These are phyloP conservation scores for Lachnellula suecica DNA, from an alignment of 2,329 filamentous ascomycete genomes.

Conservation along the genomic window DNA sequence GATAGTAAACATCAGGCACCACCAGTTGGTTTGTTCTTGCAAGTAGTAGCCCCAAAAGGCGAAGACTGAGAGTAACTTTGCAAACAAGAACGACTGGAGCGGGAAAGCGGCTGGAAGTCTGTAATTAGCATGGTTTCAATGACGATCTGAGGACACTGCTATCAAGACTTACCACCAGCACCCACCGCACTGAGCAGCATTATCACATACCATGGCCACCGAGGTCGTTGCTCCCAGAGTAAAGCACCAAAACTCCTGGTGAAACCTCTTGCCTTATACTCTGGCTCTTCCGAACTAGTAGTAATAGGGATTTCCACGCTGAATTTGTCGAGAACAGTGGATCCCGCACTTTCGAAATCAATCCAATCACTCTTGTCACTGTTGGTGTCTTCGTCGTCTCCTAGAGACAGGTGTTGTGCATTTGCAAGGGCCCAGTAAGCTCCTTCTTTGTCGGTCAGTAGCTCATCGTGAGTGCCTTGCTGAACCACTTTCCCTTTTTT, in stretches of 20 bases:
- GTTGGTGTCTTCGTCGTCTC: neutral
- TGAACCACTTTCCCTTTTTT: constrained; percentile 71
- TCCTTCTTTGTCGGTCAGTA: constrained; percentile 57
- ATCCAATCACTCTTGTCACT: neutral
- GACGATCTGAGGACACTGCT: constrained; percentile 7
- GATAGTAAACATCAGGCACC: constrained; percentile 48
- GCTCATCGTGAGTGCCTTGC: constrained; percentile 70
- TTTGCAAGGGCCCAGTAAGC: constrained; percentile 68
- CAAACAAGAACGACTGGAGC: constrained; percentile 31
- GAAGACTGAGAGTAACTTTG: constrained; percentile 32
- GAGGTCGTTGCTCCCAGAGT: constrained; percentile 52
- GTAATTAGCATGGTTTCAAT: constrained; percentile 30
- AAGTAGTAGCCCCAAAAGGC: constrained; percentile 21
- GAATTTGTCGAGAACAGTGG: constrained; percentile 6
- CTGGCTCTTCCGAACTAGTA: neutral
- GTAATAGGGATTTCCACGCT: constrained; percentile 3
- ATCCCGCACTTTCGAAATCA: constrained; percentile 7
- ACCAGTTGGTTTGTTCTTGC: constrained; percentile 39
- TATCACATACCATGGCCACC: constrained; percentile 49
- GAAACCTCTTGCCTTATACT: neutral
- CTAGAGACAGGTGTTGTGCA: constrained; percentile 49
- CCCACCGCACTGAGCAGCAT: constrained; percentile 42
- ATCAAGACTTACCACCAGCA: constrained; percentile 29
- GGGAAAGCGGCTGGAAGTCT: constrained; percentile 38
- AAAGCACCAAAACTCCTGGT: constrained; percentile 41